These are phyloP conservation scores for Escovopsis sp. DNA, from an alignment of 2,329 filamentous ascomycete genomes.

Conservation along the genomic window DNA sequence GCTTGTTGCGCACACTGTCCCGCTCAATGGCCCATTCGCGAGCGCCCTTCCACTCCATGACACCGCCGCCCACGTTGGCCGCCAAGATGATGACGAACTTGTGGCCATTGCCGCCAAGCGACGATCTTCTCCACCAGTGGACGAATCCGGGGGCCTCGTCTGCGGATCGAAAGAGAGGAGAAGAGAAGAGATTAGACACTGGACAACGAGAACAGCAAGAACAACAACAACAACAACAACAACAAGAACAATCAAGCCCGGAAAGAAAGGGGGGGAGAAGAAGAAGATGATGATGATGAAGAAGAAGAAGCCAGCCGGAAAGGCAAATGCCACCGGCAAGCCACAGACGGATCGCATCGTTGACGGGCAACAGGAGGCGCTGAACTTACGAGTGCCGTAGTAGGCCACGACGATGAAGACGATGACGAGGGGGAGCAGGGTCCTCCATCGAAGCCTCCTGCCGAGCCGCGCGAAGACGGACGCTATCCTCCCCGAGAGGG, in stretches of 20 bases:
- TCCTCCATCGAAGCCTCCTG: conserved; percentile 49
- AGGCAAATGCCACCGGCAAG: too few relatives aligned
- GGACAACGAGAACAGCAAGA: too few relatives aligned
- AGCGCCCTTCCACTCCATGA: conserved; percentile 98
- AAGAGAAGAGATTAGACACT: too few relatives aligned
- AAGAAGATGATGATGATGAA: too few relatives aligned
- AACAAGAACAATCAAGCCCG: too few relatives aligned
- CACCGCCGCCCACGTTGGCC: conserved; percentile 87
- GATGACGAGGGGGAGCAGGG: conserved; percentile 45
- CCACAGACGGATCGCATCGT: too few relatives aligned
- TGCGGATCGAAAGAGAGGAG: neutral
- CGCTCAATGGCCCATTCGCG: conserved; percentile 96
- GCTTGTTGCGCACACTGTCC: conserved; percentile 92
- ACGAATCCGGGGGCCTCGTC: conserved; percentile 27
- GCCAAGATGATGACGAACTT: conserved; percentile 90
- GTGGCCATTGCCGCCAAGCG: conserved; percentile 65
- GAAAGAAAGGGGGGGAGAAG: too few relatives aligned
- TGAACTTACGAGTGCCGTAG: conserved; percentile 57
- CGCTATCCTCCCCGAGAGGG: conserved; percentile 32
- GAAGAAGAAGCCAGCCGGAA: too few relatives aligned
- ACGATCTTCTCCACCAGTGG: conserved; percentile 55
- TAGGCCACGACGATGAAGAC: conserved; percentile 49
- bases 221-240: too few relatives aligned
- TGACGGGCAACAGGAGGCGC: neutral
- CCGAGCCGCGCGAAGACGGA: conserved; percentile 36